phyloP scores from a whole-genome alignment of 208 protist genomes.

The Balamuthia mandrillaris region DNA sequence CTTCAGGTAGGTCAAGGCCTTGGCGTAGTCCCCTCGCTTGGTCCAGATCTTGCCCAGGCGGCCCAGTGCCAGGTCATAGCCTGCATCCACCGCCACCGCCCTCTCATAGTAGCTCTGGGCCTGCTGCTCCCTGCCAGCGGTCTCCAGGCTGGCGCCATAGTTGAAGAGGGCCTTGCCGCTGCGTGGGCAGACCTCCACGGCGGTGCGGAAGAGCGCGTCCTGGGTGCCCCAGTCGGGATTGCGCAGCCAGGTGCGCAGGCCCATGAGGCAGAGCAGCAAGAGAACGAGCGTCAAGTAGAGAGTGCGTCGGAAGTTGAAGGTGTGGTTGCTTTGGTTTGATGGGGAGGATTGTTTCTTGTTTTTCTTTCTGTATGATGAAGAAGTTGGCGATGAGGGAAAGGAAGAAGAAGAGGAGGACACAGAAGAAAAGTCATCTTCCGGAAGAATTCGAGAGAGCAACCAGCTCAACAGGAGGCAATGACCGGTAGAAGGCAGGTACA shows the following conservation, averaged over 20 bases:
- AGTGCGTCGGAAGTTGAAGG: not conserved
- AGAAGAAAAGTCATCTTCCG: too few relatives aligned
- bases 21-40: not conserved
- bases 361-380: too few relatives aligned
- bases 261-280: not conserved
- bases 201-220: slow-evolving; percentile 3
- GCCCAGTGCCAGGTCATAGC: not conserved
- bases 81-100: not conserved
- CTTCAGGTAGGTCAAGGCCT: not conserved
- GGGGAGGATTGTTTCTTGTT: too few relatives aligned
- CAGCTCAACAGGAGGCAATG: slow-evolving; percentile 60
- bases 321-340: too few relatives aligned
- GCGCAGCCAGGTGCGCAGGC: not conserved
- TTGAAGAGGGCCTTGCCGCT: not conserved
- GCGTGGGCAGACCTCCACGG: not conserved
- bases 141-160: not conserved
- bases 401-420: too few relatives aligned
- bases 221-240: slow-evolving; percentile 5
- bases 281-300: not conserved
- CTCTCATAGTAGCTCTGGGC: not conserved
- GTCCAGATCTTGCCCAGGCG: not conserved
- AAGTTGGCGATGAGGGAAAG: too few relatives aligned
- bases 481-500: slow-evolving; percentile 80
- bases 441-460: too few relatives aligned
- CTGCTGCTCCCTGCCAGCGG: not conserved